Base-by-base conservation (phyloP, 805 yeast species). In the Saccharomycopsis fibuligera region DNA sequence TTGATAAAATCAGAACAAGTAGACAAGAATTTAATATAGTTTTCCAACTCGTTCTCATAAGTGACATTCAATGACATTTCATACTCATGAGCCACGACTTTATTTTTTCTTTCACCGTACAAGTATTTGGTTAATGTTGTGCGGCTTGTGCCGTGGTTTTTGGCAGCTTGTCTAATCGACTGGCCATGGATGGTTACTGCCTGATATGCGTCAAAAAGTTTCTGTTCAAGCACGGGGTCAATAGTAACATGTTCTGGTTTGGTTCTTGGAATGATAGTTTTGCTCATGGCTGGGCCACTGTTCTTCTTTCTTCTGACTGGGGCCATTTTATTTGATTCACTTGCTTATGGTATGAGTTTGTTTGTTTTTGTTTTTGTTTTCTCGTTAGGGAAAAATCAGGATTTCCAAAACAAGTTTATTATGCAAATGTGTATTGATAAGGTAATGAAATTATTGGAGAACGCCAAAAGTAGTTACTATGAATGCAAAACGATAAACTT, bases 41-140 rank as follows among this genome's bases (percentile, higher is more conserved):
- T 37, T 29, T 50, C 54, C 21, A 50, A 37, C 31, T 50, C 36
- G 25, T 50, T 42, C 37, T 50, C 54, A 29, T 50, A 43, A 16
- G 9, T 30, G 5, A 50, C 54, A 31, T 47, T 47, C 16, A 50
- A 37, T n/a, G 47, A 43, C 54, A 50, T 50, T 40, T 50, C 54
- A 35, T 50, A 50, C 29, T 50, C 54, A 23, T 50, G 54, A 14
- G 54, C 54, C 30, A 50, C 51, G 27, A 50, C 54, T 30, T 50
- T 50, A 40, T 50, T 50, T 39, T 38, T 47, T 9, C 54, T 24
- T 23, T 50, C 54, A 5, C 54, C 54, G 31, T 50, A 50, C 9
- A 50, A 27, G 27, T 50, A 50, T 29, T 50, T 50, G n/a, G 54
- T 50, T n/a, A 50, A 39, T 6, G 54, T 50, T 3, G 54, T 47